A percentile compares a stretch with the other conserved stretches of the same genome.
Conservation (phyloP, 179 eudicot species). For the Spergularia azorica region DNA sequence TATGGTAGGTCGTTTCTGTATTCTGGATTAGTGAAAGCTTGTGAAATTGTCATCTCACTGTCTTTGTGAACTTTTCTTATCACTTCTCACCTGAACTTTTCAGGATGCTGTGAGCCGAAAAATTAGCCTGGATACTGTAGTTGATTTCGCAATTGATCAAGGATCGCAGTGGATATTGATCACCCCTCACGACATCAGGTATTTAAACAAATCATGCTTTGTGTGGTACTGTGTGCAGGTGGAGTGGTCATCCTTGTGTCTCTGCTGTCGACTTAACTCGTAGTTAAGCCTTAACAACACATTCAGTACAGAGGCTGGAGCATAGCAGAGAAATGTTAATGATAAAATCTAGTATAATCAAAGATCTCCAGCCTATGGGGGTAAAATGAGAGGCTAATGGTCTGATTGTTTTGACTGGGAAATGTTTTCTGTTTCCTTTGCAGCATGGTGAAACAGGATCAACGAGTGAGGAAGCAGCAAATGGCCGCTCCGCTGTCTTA, state of each 20-base stretch:
- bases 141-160: slow-evolving; percentile 83
- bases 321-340: neutral
- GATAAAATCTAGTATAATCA: no score
- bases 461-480: slow-evolving; percentile 89
- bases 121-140: slow-evolving; percentile 87
- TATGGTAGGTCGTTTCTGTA: slow-evolving; percentile 55
- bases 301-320: no score
- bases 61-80: neutral
- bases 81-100: neutral
- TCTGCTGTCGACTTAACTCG: neutral
- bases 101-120: slow-evolving; percentile 99
- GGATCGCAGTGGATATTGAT: slow-evolving; percentile 98
- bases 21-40: neutral
- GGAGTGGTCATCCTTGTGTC: neutral
- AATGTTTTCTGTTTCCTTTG: slow-evolving; percentile 17
- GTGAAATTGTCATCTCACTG: no score
- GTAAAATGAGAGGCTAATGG: neutral
- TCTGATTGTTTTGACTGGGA: neutral
- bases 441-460: slow-evolving; percentile 89
- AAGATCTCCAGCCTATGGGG: no score
- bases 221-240: neutral
- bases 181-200: slow-evolving; percentile 99
- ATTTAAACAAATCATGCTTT: neutral
- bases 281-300: no score
- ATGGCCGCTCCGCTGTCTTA: slow-evolving; percentile 87